Conservation (phyloP, 768 basidiomycete genomes). For the Podaxis sp. region DNA sequence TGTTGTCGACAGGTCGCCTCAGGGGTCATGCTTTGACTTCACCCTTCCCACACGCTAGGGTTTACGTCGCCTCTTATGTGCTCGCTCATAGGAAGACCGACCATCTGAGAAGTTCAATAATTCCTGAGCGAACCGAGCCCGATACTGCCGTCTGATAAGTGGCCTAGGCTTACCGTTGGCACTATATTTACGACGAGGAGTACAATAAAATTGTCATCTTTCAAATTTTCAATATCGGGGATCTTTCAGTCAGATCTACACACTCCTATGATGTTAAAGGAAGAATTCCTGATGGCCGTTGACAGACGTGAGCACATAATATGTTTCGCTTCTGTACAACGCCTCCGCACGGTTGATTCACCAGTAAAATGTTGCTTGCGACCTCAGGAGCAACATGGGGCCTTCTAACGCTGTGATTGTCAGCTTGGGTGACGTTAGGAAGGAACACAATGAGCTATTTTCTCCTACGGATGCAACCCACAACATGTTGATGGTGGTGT, state of each 20-base stretch:
- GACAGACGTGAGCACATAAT: not conserved
- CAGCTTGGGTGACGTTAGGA: not conserved
- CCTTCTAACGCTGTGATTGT: not conserved
- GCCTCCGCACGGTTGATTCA: not conserved
- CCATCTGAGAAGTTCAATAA: not conserved
- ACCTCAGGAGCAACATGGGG: not conserved
- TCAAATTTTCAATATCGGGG: not conserved
- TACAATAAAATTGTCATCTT: not conserved
- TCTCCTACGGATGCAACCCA: not conserved
- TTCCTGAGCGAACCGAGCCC: not conserved
- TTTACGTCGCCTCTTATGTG: not conserved
- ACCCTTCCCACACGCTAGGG: not conserved
- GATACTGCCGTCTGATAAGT: not conserved
- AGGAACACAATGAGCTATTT: conserved; percentile 16
- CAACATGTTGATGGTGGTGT: not conserved
- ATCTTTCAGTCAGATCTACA: not conserved
- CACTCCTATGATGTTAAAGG: not conserved
- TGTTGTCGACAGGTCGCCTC: not conserved
- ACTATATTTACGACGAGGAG: not conserved
- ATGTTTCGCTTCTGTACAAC: not conserved
- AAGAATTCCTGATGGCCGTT: not conserved
- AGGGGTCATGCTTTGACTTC: not conserved
- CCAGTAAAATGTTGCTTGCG: not conserved
- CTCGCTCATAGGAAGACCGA: not conserved
- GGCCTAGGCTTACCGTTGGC: not conserved